Evolutionary conservation across 768 basidiomycete species (phyloP).

Genomic region (Calvatia gigantea): DNA sequence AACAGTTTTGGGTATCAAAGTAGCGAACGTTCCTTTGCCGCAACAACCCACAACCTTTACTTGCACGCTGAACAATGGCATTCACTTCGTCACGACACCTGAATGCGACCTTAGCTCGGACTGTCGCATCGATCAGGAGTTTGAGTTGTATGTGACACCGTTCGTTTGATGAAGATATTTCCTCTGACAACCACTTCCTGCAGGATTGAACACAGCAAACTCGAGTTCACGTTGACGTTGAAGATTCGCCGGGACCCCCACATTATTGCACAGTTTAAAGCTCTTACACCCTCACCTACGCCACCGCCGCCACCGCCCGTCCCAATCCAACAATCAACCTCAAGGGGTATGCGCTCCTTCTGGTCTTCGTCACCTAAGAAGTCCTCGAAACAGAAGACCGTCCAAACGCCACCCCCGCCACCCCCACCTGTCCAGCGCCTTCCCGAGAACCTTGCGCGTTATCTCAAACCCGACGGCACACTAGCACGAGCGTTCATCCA

Average conservation of each 20-base stretch:
- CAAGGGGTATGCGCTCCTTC: conserved; percentile 71
- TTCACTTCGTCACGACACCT: conserved; percentile 92
- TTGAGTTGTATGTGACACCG: conserved; percentile 68
- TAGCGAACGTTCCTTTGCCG: conserved; percentile 76
- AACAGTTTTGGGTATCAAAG: conserved; percentile 73
- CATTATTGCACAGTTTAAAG: conserved; percentile 74
- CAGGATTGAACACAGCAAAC: conserved; percentile 90
- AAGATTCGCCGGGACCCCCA: conserved; percentile 87
- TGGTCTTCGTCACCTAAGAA: conserved; percentile 77
- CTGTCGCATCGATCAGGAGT: conserved; percentile 79
- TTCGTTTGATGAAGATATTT: background rate
- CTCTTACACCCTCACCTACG: conserved; percentile 38
- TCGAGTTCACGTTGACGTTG: conserved; percentile 90
- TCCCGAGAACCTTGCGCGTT: conserved; percentile 76
- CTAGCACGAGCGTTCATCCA: conserved; percentile 85
- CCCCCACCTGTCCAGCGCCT: conserved; percentile 42
- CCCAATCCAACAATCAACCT: conserved; percentile 44
- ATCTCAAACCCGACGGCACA: conserved; percentile 82
- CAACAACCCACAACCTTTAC: conserved; percentile 69
- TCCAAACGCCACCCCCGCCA: conserved; percentile 31
- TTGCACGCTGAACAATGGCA: conserved; percentile 93
- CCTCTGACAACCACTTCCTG: background rate
- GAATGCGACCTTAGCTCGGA: conserved; percentile 59
- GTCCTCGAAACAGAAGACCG: conserved; percentile 43
- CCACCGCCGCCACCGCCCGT: conserved; percentile 28